Percentiles rank a stretch among this genome's conserved stretches.
Evolutionary conservation across 257 asterid species (phyloP).

Genomic region (Primulina tabacum): DNA sequence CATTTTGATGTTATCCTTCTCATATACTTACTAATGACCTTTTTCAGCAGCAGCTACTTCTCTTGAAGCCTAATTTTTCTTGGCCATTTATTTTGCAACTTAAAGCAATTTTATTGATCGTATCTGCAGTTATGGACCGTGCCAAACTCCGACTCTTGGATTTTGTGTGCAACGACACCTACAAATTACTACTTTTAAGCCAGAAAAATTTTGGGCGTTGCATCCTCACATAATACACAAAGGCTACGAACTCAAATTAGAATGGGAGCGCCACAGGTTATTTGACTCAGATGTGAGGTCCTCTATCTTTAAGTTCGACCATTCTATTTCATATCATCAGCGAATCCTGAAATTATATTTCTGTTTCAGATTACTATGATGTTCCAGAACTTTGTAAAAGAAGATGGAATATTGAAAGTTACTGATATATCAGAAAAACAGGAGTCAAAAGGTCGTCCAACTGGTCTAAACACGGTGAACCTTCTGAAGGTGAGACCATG

Average conservation of each 20-base stretch:
- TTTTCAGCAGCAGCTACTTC: constrained; percentile 4
- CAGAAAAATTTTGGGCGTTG: constrained; percentile 77
- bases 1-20: constrained; percentile 11
- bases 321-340: constrained; percentile 4
- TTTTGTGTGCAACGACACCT: constrained; percentile 89
- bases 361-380: constrained; percentile 57
- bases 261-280: constrained; percentile 76
- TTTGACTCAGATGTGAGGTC: constrained; percentile 77
- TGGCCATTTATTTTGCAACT: constrained; percentile 14
- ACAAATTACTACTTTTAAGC: constrained; percentile 73
- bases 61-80: constrained; percentile 5
- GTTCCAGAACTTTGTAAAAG: constrained; percentile 58
- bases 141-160: constrained; percentile 95
- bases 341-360: constrained; percentile 24
- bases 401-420: constrained; percentile 62
- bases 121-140: constrained; percentile 82
- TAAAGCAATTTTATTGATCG: constrained; percentile 24
- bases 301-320: constrained; percentile 9
- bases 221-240: constrained; percentile 65
- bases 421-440: constrained; percentile 61
- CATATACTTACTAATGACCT: background rate
- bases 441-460: constrained; percentile 70
- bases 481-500: constrained; percentile 70
- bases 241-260: constrained; percentile 84
- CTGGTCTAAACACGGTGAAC: constrained; percentile 91